These are phyloP conservation scores for Chalaropsis thielavioides DNA, from an alignment of 2,329 filamentous ascomycete genomes.

Conservation along the genomic window DNA sequence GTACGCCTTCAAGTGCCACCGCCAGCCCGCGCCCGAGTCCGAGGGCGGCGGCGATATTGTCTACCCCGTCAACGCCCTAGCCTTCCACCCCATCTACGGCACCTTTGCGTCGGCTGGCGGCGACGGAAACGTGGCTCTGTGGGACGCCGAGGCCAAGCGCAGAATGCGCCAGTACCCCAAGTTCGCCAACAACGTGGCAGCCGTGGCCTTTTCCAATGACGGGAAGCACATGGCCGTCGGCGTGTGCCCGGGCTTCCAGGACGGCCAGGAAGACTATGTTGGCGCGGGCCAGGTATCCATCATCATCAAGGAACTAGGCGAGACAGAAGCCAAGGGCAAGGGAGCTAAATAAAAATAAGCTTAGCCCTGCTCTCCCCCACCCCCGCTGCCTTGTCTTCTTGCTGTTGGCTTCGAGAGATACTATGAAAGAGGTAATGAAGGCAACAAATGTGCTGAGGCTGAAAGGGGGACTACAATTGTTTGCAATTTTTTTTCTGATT, in stretches of 20 bases:
- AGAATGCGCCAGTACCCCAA: slow-evolving; percentile 81
- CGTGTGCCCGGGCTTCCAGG: slow-evolving; percentile 79
- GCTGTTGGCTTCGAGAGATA: not conserved
- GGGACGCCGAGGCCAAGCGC: slow-evolving; percentile 84
- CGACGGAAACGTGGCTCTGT: slow-evolving; percentile 80
- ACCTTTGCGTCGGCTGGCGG: slow-evolving; percentile 84
- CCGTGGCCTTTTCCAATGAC: slow-evolving; percentile 60
- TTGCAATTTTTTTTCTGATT: not conserved
- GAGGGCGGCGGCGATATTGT: slow-evolving; percentile 56
- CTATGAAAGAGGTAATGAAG: not conserved
- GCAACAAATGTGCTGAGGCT: not conserved
- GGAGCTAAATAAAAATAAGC: slow-evolving; percentile 44
- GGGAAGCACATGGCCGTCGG: slow-evolving; percentile 67
- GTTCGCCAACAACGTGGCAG: slow-evolving; percentile 63
- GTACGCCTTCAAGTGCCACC: slow-evolving; percentile 97
- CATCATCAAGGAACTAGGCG: slow-evolving; percentile 67
- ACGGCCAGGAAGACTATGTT: slow-evolving; percentile 62
- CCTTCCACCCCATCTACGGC: slow-evolving; percentile 70
- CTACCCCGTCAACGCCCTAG: slow-evolving; percentile 79
- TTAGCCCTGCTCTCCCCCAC: too few relatives aligned
- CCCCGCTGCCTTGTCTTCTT: not conserved
- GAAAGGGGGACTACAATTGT: slow-evolving; percentile 3
- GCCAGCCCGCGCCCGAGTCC: slow-evolving; percentile 51
- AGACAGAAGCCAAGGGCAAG: slow-evolving; percentile 80
- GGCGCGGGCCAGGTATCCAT: slow-evolving; percentile 62